Base-by-base conservation (phyloP, 2,329 filamentous ascomycete genomes). In the Verticillium tricorpus region DNA sequence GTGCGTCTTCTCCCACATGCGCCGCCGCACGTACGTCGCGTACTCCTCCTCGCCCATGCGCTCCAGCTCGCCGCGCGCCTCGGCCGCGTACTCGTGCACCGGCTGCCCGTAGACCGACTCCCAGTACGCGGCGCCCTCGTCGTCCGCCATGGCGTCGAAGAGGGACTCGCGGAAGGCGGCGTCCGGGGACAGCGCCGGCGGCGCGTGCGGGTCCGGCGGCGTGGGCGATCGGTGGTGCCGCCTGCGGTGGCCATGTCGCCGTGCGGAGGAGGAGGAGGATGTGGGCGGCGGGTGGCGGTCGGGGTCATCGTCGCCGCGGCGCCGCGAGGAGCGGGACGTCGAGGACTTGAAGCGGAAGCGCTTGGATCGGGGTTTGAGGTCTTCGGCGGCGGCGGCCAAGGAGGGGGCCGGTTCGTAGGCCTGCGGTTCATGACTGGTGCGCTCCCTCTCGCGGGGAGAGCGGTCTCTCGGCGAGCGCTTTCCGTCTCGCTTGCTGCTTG, bases 1-100 rank as follows among this genome's bases (percentile, higher is more conserved):
- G 71, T 97, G 88, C 60, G 91, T 96, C 77, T 92, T 93, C 80
- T 97, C 93, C 89, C 93, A 99, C 95, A 99, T 98, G 76, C 88
- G 89, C 59, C 84, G 84, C 19, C 94, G 87, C 45, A 99, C 94
- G 73, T 93, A 90, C 2, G 87, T 81, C 0, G 92, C 90, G 73
- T 98, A 99, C 73, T 97, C 91, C 32, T 98, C 93, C 68, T 98
- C 95, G 9, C 82, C 88, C 94, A 98, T 98, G 65, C 82, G 83
- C 74, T 97, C 92, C 14, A 97, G 80, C 70, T 87, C 74, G 65
- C 84, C 84, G 70, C 66, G 75, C 6, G 70, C 66, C 58, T 79
- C 75, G 31, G 84, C 80, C 0, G 85, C 73, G 72, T 96, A 97
- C 7, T 87, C 85, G 75, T 97, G 93, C 58, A 98, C 90, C 0